These are phyloP conservation scores for Suillus cothurnatus DNA, from an alignment of 768 basidiomycete species.

Conservation along the genomic window DNA sequence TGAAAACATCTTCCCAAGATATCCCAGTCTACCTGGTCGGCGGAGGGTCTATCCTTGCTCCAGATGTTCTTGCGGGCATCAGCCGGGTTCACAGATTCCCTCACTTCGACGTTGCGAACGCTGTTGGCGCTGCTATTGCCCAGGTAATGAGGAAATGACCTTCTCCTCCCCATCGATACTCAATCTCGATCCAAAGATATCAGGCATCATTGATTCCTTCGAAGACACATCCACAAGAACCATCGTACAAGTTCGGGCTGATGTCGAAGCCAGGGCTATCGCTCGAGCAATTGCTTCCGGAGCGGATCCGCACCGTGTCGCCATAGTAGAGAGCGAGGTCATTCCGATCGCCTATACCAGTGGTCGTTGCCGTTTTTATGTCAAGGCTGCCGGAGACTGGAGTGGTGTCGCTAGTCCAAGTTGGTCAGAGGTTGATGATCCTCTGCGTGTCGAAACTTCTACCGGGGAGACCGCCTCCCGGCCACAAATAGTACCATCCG, in stretches of 20 bases:
- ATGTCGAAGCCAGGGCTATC: constrained; percentile 43
- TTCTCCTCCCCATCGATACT: background rate
- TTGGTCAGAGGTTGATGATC: constrained; percentile 20
- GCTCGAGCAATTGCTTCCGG: constrained; percentile 47
- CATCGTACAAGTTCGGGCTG: constrained; percentile 32
- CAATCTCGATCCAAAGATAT: constrained; percentile 33
- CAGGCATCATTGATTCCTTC: constrained; percentile 48
- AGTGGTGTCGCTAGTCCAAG: constrained; percentile 27
- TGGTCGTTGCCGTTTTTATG: constrained; percentile 47
- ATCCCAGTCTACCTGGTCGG: constrained; percentile 64
- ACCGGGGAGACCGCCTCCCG: constrained; percentile 9
- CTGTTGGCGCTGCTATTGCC: constrained; percentile 56
- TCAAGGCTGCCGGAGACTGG: constrained; percentile 62
- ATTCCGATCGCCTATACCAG: constrained; percentile 45
- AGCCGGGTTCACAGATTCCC: constrained; percentile 51
- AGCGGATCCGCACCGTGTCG: constrained; percentile 43
- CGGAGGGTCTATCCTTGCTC: constrained; percentile 63
- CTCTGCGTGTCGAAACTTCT: background rate
- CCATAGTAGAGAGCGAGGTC: constrained; percentile 56
- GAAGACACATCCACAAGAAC: constrained; percentile 40
- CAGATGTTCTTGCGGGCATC: constrained; percentile 52
- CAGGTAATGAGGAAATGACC: constrained; percentile 24
- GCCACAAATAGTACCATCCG: constrained; percentile 6
- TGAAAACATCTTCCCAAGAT: constrained; percentile 65
- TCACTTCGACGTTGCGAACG: constrained; percentile 59